Percentiles rank a stretch among this genome's conserved stretches.
Evolutionary conservation across 371 early-diverging fungal species (phyloP).

Genomic region (Rhizomucor miehei): DNA sequence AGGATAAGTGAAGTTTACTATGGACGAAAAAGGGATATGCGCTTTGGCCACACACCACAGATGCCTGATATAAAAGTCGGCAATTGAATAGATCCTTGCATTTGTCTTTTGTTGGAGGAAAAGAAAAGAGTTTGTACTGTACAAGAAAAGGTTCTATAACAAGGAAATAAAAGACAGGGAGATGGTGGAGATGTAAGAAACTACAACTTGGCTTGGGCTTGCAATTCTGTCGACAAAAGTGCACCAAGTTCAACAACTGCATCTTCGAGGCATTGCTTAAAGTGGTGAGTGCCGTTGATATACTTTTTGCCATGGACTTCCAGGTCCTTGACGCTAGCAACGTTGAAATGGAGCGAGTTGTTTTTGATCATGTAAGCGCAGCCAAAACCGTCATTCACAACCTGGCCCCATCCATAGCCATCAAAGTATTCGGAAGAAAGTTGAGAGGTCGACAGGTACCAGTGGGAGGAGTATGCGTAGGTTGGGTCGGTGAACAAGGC

Average conservation of each 20-base stretch:
- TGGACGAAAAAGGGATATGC: no score
- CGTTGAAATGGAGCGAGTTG: slow-evolving; percentile 81
- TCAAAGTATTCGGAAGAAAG: slow-evolving; percentile 87
- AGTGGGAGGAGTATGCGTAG: slow-evolving; percentile 78
- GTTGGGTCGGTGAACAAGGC: slow-evolving; percentile 83
- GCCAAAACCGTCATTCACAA: slow-evolving; percentile 93
- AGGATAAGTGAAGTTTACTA: background rate
- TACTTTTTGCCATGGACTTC: slow-evolving; percentile 47
- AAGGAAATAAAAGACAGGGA: no score
- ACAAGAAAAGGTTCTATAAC: no score
- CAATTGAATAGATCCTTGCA: no score
- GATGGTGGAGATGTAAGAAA: background rate
- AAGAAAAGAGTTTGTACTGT: no score
- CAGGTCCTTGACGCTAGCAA: slow-evolving; percentile 64
- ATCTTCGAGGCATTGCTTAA: slow-evolving; percentile 58
- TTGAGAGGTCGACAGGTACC: slow-evolving; percentile 94
- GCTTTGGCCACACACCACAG: no score
- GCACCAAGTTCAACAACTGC: slow-evolving; percentile 72
- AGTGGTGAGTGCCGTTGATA: slow-evolving; percentile 44
- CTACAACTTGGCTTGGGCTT: slow-evolving; percentile 52
- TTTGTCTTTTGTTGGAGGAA: no score
- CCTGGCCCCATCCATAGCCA: slow-evolving; percentile 96
- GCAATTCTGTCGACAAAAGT: slow-evolving; percentile 55
- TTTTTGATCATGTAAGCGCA: slow-evolving; percentile 93
- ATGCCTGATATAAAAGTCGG: no score